These are phyloP conservation scores for Eucalyptus globulus DNA, from an alignment of 345 rosid species.

Conservation along the genomic window DNA sequence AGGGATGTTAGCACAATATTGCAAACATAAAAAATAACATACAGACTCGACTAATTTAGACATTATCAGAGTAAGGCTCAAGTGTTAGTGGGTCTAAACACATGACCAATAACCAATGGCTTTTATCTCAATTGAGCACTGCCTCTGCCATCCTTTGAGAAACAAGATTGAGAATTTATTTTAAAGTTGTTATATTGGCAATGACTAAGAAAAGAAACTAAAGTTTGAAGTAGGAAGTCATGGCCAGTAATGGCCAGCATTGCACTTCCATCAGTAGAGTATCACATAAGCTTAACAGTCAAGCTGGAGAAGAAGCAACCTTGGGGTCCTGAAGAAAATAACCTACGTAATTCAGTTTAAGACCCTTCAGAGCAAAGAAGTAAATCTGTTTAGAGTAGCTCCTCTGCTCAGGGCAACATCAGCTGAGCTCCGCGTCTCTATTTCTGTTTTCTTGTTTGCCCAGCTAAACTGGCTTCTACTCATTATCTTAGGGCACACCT, in stretches of 20 bases:
- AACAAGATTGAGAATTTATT: no score
- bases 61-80: background rate
- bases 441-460: slow-evolving; percentile 11
- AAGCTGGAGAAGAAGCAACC: background rate
- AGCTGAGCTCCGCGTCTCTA: slow-evolving; percentile 25
- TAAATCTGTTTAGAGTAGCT: background rate
- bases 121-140: no score
- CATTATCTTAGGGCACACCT: background rate
- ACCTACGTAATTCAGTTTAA: background rate
- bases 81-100: no score
- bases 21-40: background rate
- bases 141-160: no score
- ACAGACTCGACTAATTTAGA: background rate
- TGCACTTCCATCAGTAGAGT: background rate
- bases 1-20: background rate
- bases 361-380: background rate
- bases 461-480: background rate
- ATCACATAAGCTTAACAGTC: background rate
- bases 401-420: background rate
- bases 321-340: background rate
- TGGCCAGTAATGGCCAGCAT: no score
- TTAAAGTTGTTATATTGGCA: no score
- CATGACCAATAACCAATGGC: no score
- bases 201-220: no score
- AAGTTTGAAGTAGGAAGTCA: no score